Conservation (phyloP, 2,329 filamentous ascomycete species). For the Neoascochyta sp. region DNA sequence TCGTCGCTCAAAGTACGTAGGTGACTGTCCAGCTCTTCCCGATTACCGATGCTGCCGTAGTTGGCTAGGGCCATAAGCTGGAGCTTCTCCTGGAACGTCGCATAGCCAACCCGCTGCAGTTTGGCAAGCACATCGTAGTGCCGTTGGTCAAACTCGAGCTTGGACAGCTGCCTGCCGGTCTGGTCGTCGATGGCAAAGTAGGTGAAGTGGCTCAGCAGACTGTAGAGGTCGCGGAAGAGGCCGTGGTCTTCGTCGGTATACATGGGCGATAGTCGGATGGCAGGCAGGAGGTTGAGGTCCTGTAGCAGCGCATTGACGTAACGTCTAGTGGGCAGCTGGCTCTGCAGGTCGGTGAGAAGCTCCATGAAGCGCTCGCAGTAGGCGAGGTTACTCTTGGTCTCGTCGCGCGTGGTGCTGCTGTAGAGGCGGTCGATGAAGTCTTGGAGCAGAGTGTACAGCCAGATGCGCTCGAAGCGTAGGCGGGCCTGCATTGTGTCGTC, state of each 20-base stretch:
- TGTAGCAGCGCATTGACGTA: slow-evolving; percentile 87
- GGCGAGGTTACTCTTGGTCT: slow-evolving; percentile 58
- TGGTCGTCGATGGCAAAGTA: slow-evolving; percentile 90
- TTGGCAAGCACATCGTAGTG: slow-evolving; percentile 75
- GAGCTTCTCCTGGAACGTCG: slow-evolving; percentile 82
- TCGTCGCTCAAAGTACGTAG: slow-evolving; percentile 68
- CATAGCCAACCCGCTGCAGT: slow-evolving; percentile 70
- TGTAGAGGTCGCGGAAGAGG: slow-evolving; percentile 74
- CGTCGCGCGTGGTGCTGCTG: slow-evolving; percentile 30
- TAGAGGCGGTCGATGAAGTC: slow-evolving; percentile 78
- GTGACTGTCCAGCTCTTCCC: slow-evolving; percentile 72
- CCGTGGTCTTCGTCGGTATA: slow-evolving; percentile 71
- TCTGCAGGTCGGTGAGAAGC: slow-evolving; percentile 83
- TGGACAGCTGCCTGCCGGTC: slow-evolving; percentile 71
- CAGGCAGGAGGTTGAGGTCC: slow-evolving; percentile 77
- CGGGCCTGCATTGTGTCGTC: slow-evolving; percentile 75
- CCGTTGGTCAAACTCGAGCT: slow-evolving; percentile 69
- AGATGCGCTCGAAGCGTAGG: slow-evolving; percentile 85
- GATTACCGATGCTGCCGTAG: slow-evolving; percentile 79
- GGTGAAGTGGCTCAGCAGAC: slow-evolving; percentile 80
- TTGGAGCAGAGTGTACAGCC: slow-evolving; percentile 82
- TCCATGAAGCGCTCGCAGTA: slow-evolving; percentile 96
- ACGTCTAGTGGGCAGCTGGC: slow-evolving; percentile 86
- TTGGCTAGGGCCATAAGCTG: slow-evolving; percentile 91
- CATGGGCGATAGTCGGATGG: slow-evolving; percentile 73